Base-by-base conservation (phyloP, 2,329 filamentous ascomycete species). In the Clarireedia paspali region DNA sequence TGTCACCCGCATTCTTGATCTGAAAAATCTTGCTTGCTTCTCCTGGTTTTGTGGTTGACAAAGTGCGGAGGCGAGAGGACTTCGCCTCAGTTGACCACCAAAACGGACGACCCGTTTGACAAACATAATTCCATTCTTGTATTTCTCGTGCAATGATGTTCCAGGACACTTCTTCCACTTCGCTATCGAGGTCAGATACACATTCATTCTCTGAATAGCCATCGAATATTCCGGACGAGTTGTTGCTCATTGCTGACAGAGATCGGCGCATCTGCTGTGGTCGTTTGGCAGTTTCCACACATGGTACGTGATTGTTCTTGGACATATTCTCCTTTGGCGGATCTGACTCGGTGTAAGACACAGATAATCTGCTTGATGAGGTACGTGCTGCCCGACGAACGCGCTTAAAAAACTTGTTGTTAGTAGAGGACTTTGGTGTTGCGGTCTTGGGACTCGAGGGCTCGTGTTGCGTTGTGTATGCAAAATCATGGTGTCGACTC, bases 71-170 rank as follows among this genome's bases (percentile, higher is more conserved):
- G 6, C 53, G 49, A 23, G 45, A 48, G 27, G 57, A 59, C 49
- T 62, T 66, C 12, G 65, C 60, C 46, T 64, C 61, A 15, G 64
- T 62, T n/a, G 63, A 67, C 65, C 66, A 69, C 64, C 67, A 68
- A 54, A 66, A 67, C 15, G 66, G 66, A 36, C 63, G 56, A 24
- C 67, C 65, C 46, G 64, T 66, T 36, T 59, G 55, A 50, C 66
- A 68, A 20, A 66, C 62, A 44, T 63, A 63, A 42, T 68, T 63
- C 67, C 67, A 69, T 57, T 68, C 67, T 14, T 57, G 60, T 42
- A 68, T 66, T 59, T 69, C 67, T 34, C 57, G 50, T 30, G 67
- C 60, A 30, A 68, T 68, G 7, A 67, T 60, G 23, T 59, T 59
- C 61, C 63, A 64, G n/a, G 64, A 59, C 15, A 62, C 15, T 17